These are phyloP conservation scores for Glebionis coronaria DNA, from an alignment of 129 eudicot genomes.

Conservation along the genomic window DNA sequence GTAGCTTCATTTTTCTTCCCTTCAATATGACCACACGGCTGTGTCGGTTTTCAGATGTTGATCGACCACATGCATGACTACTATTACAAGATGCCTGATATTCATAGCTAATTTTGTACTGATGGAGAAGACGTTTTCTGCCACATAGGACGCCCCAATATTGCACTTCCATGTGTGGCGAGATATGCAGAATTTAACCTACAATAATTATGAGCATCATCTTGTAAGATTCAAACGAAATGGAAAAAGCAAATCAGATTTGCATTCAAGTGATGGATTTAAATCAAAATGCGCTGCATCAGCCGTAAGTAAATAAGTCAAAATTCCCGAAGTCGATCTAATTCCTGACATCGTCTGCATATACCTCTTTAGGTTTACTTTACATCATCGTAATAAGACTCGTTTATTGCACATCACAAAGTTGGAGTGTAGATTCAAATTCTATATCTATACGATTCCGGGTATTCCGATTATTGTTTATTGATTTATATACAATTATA, in stretches of 20 bases:
- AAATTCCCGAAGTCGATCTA: background rate
- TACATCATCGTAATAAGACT: background rate
- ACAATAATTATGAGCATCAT: background rate
- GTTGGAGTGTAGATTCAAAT: background rate
- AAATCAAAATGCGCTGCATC: too few relatives aligned
- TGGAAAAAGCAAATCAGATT: background rate
- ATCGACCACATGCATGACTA: background rate
- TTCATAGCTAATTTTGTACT: conserved; percentile 38
- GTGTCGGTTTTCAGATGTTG: background rate
- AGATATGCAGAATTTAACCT: conserved; percentile 91
- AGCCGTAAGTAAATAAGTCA: too few relatives aligned
- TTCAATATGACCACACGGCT: background rate
- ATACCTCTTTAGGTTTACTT: background rate
- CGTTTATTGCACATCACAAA: background rate
- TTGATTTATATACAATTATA: background rate
- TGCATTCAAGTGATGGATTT: too few relatives aligned
- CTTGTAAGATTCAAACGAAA: background rate
- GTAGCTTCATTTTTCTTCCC: conserved; percentile 8
- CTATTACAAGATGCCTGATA: background rate
- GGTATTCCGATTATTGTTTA: background rate
- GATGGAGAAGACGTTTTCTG: conserved; percentile 48
- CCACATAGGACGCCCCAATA: conserved; percentile 91
- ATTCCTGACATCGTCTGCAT: background rate
- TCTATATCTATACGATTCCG: background rate
- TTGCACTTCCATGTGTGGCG: conserved; percentile 83